Percentiles rank a stretch among this genome's conserved stretches.
phyloP scores from a whole-genome alignment of 345 rosid genomes.

The Citrus reticulata region DNA sequence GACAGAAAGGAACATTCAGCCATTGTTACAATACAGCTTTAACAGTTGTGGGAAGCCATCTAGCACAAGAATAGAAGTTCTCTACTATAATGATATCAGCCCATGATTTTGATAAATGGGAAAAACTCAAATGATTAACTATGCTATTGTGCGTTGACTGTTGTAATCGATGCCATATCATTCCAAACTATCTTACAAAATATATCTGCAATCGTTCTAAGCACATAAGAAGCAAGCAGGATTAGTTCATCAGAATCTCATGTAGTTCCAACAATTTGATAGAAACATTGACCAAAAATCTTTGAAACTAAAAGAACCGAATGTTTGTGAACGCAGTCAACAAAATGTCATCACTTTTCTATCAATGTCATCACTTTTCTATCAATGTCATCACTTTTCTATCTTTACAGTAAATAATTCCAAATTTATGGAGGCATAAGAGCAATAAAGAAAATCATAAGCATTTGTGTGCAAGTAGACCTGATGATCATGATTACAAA shows the following conservation, averaged over 20 bases:
- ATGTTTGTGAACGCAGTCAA: neutral
- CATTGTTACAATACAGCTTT: neutral
- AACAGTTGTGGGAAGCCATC: neutral
- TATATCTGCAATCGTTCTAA: no score
- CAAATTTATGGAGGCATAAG: neutral
- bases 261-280: neutral
- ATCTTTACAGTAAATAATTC: neutral
- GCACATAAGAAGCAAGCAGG: neutral
- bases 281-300: neutral
- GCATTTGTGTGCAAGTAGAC: neutral
- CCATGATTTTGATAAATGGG: neutral
- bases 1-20: neutral
- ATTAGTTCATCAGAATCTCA: neutral
- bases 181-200: neutral
- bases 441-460: neutral
- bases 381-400: neutral
- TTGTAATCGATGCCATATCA: neutral
- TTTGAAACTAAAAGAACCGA: neutral
- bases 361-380: neutral
- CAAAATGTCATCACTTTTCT: neutral
- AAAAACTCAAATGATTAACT: neutral
- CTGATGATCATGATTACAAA: neutral
- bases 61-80: neutral
- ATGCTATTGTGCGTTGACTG: neutral
- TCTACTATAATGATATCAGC: neutral